Base-by-base conservation (phyloP, 805 yeast genomes). In the Saccharomycopsis babjevae region DNA sequence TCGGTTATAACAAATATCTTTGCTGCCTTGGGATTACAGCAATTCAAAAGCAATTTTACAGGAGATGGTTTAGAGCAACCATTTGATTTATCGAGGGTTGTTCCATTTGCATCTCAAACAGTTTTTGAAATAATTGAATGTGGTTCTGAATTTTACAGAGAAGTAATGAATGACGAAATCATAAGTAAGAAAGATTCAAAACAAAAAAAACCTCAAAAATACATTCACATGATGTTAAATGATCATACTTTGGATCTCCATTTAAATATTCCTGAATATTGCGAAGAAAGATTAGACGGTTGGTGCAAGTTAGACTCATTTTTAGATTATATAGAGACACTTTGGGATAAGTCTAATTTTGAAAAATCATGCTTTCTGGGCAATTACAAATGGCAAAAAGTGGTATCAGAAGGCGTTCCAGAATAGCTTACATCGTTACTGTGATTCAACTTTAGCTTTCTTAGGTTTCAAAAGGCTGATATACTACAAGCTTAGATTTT, bases 1-100 rank as follows among this genome's bases (percentile, higher is more conserved):
- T 79, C 86, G 40, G 88, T 86, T 65, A 71, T 88, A 54, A 76
- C 84, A 63, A 75, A 84, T 43, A 83, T 79, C 66, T 74, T 84
- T 66, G 74, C 88, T 32, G 88, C 94, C 0, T 72, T 88, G 57
- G 90, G 89, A 8, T 70, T 87, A 7, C 61, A 62, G 39, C 67
- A 65, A 50, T 55, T 58, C 34, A 58, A 57, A n/a, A 63, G 64
- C 55, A 59, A 59, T 18, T 61, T 65, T 32, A 59, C 59, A 7
- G 62, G 50, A 39, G 57, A 61, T 38, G 58, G 55, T 20, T 22
- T 40, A n/a, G 39, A 54, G 1, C 65, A 62, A n/a, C 65, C 65
- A 11, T 62, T 62, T 57, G 65, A 62, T 52, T 32, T 62, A 16
- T 64, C 66, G 5, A 54, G 46, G n/a, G 62, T 64, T n/a, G 67